Evolutionary conservation across 2,329 filamentous ascomycete genomes (phyloP).

Genomic region (Coniochaeta ligniaria): DNA sequence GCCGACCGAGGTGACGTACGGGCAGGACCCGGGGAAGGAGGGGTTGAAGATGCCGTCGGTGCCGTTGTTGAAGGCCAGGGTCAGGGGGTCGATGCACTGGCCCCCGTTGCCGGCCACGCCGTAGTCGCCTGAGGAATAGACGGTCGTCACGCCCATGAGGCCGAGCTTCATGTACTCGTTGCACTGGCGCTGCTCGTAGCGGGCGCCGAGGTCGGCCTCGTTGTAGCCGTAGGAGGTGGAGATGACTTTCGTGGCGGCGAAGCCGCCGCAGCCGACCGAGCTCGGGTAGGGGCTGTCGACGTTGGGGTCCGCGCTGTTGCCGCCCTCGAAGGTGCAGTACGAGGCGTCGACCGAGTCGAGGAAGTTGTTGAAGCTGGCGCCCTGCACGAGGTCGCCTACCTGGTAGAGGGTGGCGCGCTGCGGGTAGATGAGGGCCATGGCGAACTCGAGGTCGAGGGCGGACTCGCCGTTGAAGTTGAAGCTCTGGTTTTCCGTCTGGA

Average conservation of each 20-base stretch:
- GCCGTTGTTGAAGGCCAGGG: conserved; percentile 18
- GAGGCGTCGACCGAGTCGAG: conserved; percentile 36
- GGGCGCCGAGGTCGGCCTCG: conserved; percentile 39
- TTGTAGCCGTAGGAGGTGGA: conserved; percentile 46
- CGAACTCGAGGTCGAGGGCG: conserved; percentile 27
- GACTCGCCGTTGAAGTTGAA: conserved; percentile 31
- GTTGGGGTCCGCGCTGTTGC: conserved; percentile 26
- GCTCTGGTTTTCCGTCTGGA: conserved; percentile 26
- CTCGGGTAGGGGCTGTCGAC: conserved; percentile 27
- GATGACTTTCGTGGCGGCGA: conserved; percentile 42
- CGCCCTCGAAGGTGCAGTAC: conserved; percentile 33
- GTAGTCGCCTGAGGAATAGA: conserved; percentile 44
- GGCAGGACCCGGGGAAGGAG: conserved; percentile 37
- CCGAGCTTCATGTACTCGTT: conserved; percentile 51
- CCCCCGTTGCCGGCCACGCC: conserved; percentile 33
- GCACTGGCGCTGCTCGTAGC: conserved; percentile 45
- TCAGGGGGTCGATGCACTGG: conserved; percentile 25
- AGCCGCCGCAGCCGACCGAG: conserved; percentile 36
- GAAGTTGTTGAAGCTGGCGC: conserved; percentile 15
- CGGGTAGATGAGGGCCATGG: conserved; percentile 38
- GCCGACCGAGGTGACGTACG: conserved; percentile 43
- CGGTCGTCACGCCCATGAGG: conserved; percentile 40
- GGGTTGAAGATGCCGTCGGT: conserved; percentile 38
- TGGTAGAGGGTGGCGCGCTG: conserved; percentile 41
- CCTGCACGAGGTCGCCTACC: conserved; percentile 25